Evolutionary conservation across 2,329 filamentous ascomycete genomes (phyloP).

Genomic region (Diplodia corticola): DNA sequence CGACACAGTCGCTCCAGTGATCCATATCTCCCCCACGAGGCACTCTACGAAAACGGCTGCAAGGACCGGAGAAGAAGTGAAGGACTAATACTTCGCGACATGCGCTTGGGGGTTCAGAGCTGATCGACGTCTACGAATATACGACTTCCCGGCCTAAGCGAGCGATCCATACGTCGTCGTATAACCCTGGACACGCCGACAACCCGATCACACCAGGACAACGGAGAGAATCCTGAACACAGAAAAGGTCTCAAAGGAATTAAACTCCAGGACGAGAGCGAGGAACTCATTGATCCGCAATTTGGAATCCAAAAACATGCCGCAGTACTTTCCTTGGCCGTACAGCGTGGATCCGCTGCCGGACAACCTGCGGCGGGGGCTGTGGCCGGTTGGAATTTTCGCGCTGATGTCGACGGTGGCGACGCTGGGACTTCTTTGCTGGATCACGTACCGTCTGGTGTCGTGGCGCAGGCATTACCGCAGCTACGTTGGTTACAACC

Average conservation of each 20-base stretch:
- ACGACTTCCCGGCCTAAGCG: neutral
- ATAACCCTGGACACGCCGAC: neutral
- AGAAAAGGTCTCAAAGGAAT: neutral
- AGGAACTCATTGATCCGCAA: too few relatives aligned
- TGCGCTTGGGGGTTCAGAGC: neutral
- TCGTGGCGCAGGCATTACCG: slow-evolving; percentile 52
- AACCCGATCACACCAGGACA: neutral
- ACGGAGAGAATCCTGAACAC: neutral
- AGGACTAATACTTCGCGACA: neutral
- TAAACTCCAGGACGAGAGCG: too few relatives aligned
- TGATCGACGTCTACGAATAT: neutral
- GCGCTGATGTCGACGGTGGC: slow-evolving; percentile 51
- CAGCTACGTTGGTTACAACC: slow-evolving; percentile 55
- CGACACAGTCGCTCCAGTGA: neutral
- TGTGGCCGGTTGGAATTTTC: slow-evolving; percentile 50
- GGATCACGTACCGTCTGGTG: slow-evolving; percentile 54
- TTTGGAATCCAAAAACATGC: neutral
- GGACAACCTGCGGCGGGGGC: slow-evolving; percentile 38
- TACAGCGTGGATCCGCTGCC: slow-evolving; percentile 38
- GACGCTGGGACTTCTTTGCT: slow-evolving; percentile 45
- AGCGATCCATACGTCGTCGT: neutral
- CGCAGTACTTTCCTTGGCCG: slow-evolving; percentile 28
- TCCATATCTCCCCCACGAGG: neutral
- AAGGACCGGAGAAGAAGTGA: neutral
- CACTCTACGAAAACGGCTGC: neutral